A percentile compares a stretch with the other conserved stretches of the same genome.
phyloP scores from a whole-genome alignment of 148 eudicot species.

The Silene latifolia region DNA sequence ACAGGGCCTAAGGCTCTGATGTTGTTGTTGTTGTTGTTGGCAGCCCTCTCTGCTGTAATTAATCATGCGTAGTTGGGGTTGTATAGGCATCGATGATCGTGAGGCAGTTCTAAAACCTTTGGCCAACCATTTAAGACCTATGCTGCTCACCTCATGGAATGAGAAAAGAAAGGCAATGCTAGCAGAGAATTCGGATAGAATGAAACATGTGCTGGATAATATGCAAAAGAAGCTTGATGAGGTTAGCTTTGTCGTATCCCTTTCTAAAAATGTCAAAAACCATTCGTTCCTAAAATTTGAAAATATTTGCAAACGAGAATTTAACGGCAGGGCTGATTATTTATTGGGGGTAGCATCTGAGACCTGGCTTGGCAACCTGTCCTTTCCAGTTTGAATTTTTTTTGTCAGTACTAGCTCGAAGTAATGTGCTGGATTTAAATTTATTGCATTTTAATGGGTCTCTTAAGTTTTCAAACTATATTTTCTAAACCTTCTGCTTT shows the following conservation, averaged over 20 bases:
- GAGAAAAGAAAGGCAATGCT: conserved; percentile 70
- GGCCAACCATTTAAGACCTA: conserved; percentile 78
- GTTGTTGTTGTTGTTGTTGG: too few species aligned
- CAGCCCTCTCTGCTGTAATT: neutral
- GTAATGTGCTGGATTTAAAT: conserved; percentile 14
- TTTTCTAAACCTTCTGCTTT: conserved; percentile 7
- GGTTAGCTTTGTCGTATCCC: conserved; percentile 37
- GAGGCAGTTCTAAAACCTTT: conserved; percentile 73
- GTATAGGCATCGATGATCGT: conserved; percentile 62
- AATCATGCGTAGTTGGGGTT: conserved; percentile 13
- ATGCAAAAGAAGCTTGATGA: conserved; percentile 87
- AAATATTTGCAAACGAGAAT: conserved; percentile 1
- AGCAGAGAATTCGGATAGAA: conserved; percentile 76
- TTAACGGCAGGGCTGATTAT: neutral
- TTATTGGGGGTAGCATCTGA: neutral
- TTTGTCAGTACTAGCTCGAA: neutral
- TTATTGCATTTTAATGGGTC: neutral
- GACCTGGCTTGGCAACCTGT: neutral
- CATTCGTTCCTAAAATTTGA: neutral
- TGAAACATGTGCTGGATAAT: conserved; percentile 60
- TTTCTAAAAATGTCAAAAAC: conserved; percentile 12
- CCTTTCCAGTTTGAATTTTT: neutral
- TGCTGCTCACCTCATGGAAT: conserved; percentile 75
- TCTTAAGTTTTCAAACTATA: neutral
- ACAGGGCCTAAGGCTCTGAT: too few species aligned